phyloP scores from a whole-genome alignment of 2,329 filamentous ascomycete genomes.

The Simplicillium sp. region DNA sequence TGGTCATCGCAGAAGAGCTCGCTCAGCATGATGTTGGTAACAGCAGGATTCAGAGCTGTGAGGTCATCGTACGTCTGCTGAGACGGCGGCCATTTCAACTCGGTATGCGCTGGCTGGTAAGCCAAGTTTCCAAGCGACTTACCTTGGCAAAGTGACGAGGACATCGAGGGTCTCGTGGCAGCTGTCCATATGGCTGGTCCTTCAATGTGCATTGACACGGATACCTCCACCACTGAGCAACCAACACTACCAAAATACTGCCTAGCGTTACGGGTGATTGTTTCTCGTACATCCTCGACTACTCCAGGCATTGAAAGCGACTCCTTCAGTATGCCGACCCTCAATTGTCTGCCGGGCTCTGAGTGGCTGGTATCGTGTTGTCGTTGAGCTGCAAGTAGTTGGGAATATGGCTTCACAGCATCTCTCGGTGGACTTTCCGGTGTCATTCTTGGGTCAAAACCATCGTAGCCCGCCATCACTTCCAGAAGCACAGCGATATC shows the following conservation, averaged over 20 bases:
- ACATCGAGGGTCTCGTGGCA: conserved; percentile 23
- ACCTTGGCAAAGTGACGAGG: conserved; percentile 18
- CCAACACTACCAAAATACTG: conserved; percentile 27
- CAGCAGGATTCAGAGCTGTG: conserved; percentile 31
- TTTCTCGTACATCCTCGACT: conserved; percentile 25
- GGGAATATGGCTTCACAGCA: conserved; percentile 24
- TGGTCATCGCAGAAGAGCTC: conserved; percentile 17
- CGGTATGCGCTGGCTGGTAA: conserved; percentile 21
- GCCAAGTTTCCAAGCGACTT: conserved; percentile 21
- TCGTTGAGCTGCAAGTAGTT: conserved; percentile 9
- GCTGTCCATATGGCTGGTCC: conserved; percentile 40
- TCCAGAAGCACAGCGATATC: conserved; percentile 27
- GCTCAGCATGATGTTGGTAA: conserved; percentile 36
- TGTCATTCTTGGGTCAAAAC: conserved; percentile 29
- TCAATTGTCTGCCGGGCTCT: conserved; percentile 18
- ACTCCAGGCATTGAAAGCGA: conserved; percentile 28
- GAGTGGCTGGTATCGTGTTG: conserved; percentile 5
- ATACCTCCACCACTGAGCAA: conserved; percentile 32
- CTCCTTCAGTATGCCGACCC: conserved; percentile 35
- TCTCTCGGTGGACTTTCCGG: conserved; percentile 25
- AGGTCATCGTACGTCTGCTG: conserved; percentile 32
- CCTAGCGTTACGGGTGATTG: conserved; percentile 23
- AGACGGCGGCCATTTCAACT: conserved; percentile 23
- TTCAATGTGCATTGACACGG: conserved; percentile 35
- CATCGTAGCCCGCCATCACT: conserved; percentile 33